Evolutionary conservation across 1,139 yeast genomes (phyloP).

Genomic region (Ogataea hybrid): DNA sequence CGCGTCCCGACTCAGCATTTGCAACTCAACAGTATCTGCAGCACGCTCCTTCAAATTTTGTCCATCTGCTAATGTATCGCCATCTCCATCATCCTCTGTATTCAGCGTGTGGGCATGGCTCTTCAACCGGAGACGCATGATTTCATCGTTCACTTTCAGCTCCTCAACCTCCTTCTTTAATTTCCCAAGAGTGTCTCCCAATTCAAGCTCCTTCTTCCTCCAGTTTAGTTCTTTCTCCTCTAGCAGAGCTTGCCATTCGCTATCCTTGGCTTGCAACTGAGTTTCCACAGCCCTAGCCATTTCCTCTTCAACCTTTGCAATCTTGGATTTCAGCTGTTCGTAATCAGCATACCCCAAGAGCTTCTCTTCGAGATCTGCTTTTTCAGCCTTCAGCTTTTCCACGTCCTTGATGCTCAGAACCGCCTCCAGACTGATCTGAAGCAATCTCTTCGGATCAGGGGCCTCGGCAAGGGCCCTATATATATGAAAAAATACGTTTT

Average conservation of each 20-base stretch:
- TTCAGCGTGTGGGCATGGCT: constrained; percentile 40
- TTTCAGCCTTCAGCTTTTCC: constrained; percentile 51
- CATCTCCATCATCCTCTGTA: constrained; percentile 24
- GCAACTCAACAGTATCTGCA: constrained; percentile 45
- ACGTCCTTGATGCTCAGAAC: constrained; percentile 49
- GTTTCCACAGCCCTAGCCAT: constrained; percentile 30
- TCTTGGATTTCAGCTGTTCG: constrained; percentile 62
- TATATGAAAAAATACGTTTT: constrained; percentile 67
- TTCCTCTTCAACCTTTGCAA: constrained; percentile 50
- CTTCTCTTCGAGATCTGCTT: constrained; percentile 56
- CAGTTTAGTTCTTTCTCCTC: constrained; percentile 66
- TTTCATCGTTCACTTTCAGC: constrained; percentile 53
- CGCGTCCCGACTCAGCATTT: constrained; percentile 68
- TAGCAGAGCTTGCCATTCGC: constrained; percentile 54
- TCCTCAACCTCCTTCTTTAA: constrained; percentile 54
- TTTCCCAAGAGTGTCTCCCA: constrained; percentile 42
- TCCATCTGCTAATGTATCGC: constrained; percentile 12
- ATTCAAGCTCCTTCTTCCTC: constrained; percentile 48
- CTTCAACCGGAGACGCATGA: constrained; percentile 47
- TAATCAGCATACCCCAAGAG: constrained; percentile 72
- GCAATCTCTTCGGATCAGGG: constrained; percentile 86
- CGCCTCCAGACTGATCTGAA: constrained; percentile 70
- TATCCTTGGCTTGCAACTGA: constrained; percentile 52
- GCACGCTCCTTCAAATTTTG: constrained; percentile 25
- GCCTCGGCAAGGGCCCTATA: constrained; percentile 82